Evolutionary conservation across 306 rosid species (phyloP).

Genomic region (Cicer judaicum): DNA sequence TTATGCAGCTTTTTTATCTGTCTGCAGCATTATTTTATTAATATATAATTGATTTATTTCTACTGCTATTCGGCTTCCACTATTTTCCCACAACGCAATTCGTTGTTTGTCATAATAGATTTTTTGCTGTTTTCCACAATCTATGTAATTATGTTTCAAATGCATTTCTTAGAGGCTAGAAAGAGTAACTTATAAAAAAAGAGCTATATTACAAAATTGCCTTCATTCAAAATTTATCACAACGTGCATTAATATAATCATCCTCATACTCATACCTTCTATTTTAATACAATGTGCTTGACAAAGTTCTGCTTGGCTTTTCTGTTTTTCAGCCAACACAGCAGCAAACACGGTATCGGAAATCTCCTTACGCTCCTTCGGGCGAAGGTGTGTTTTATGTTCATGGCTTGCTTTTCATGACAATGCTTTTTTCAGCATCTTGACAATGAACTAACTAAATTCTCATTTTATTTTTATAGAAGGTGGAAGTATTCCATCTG

Average conservation of each 20-base stretch:
- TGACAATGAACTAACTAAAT: slow-evolving; percentile 3
- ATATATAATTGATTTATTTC: too few relatives aligned
- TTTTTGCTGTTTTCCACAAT: too few relatives aligned
- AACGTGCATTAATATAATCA: not conserved
- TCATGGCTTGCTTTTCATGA: too few relatives aligned
- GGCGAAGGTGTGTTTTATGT: slow-evolving; percentile 70
- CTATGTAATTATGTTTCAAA: not conserved
- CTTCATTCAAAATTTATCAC: not conserved
- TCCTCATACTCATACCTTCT: not conserved
- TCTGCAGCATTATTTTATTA: too few relatives aligned
- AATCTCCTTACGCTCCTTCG: slow-evolving; percentile 88
- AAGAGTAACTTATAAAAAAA: not conserved
- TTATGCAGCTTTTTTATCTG: too few relatives aligned
- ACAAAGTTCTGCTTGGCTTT: slow-evolving; percentile 25
- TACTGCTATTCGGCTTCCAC: too few relatives aligned
- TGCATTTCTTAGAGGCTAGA: slow-evolving; percentile 19
- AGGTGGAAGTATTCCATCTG: slow-evolving; percentile 69
- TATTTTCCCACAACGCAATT: too few relatives aligned
- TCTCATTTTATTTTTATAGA: slow-evolving; percentile 49
- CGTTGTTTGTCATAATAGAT: too few relatives aligned
- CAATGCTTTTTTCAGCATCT: slow-evolving; percentile 7
- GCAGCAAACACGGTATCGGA: slow-evolving; percentile 94
- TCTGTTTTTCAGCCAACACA: slow-evolving; percentile 75
- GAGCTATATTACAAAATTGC: not conserved
- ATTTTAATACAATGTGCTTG: slow-evolving; percentile 10